phyloP scores from a whole-genome alignment of 1,284 basidiomycete species.

The Peniophora sp. region DNA sequence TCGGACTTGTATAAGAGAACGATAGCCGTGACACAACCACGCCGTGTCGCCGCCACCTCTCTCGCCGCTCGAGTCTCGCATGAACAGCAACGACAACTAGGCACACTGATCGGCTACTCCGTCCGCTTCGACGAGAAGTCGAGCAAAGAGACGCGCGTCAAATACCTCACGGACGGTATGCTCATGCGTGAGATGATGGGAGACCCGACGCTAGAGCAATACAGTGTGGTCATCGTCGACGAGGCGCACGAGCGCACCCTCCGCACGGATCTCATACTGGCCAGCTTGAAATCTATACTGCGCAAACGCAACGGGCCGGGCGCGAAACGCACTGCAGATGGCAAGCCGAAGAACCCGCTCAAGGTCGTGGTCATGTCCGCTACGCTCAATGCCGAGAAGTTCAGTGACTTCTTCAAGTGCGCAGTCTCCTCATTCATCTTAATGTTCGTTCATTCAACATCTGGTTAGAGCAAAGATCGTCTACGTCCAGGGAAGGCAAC shows the following conservation, averaged over 20 bases:
- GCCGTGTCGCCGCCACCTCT: conserved; percentile 90
- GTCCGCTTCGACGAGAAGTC: conserved; percentile 92
- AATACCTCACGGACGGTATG: conserved; percentile 97
- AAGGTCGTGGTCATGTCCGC: conserved; percentile 98
- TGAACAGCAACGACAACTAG: conserved; percentile 71
- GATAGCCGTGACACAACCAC: conserved; percentile 89
- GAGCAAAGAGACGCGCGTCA: conserved; percentile 69
- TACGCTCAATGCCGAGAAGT: conserved; percentile 91
- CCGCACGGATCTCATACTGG: conserved; percentile 90
- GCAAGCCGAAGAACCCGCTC: conserved; percentile 42
- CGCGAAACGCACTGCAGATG: conserved; percentile 22
- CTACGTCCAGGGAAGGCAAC: conserved; percentile 90
- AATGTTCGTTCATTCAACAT: conserved; percentile 6
- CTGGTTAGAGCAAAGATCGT: conserved; percentile 74
- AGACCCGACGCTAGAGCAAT: conserved; percentile 72
- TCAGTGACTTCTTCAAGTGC: conserved; percentile 83
- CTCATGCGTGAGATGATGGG: conserved; percentile 85
- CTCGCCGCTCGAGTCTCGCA: conserved; percentile 84
- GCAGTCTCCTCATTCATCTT: conserved; percentile 17
- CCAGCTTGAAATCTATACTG: conserved; percentile 63
- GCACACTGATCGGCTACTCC: conserved; percentile 82
- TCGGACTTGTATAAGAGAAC: conserved; percentile 46
- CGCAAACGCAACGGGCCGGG: conserved; percentile 31
- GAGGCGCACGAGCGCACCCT: conserved; percentile 97
- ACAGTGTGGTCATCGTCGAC: conserved; percentile 90